Percentiles rank a stretch among this genome's conserved stretches.
These are phyloP conservation scores for Phyllosticta capitalensis DNA, from an alignment of 2,329 filamentous ascomycete species.

Conservation along the genomic window DNA sequence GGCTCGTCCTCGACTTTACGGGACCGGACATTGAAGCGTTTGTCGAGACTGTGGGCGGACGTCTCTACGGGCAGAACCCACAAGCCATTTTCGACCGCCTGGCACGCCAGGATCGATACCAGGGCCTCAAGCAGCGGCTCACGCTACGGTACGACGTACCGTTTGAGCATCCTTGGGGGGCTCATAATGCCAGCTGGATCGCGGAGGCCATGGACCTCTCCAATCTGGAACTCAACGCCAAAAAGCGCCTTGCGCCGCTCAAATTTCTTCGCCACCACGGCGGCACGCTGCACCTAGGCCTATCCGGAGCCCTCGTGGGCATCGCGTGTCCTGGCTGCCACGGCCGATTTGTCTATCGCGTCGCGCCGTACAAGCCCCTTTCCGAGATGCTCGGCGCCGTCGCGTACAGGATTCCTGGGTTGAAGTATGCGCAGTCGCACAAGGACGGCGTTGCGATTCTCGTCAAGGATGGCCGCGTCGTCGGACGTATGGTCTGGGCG, in stretches of 20 bases:
- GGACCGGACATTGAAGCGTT: background rate
- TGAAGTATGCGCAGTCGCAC: background rate
- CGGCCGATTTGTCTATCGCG: background rate
- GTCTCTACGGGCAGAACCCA: background rate
- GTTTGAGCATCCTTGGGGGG: background rate
- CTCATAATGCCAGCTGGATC: background rate
- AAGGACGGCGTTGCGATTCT: background rate
- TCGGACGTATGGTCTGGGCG: constrained; percentile 1
- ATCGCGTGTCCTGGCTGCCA: background rate
- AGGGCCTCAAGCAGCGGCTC: background rate
- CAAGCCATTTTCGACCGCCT: background rate
- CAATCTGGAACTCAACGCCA: background rate
- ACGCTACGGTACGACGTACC: constrained; percentile 16
- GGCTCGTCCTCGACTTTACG: background rate
- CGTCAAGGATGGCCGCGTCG: background rate
- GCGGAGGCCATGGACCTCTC: background rate
- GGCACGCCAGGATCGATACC: too few relatives aligned
- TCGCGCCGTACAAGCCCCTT: background rate
- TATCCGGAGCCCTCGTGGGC: background rate
- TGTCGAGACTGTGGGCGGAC: background rate
- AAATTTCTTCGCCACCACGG: background rate
- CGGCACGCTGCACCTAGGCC: background rate
- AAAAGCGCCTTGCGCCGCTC: background rate
- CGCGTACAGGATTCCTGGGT: background rate
- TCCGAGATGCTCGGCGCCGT: background rate